phyloP scores from a whole-genome alignment of 495 filamentous ascomycete species.

The Stereocaulon alpinum region DNA sequence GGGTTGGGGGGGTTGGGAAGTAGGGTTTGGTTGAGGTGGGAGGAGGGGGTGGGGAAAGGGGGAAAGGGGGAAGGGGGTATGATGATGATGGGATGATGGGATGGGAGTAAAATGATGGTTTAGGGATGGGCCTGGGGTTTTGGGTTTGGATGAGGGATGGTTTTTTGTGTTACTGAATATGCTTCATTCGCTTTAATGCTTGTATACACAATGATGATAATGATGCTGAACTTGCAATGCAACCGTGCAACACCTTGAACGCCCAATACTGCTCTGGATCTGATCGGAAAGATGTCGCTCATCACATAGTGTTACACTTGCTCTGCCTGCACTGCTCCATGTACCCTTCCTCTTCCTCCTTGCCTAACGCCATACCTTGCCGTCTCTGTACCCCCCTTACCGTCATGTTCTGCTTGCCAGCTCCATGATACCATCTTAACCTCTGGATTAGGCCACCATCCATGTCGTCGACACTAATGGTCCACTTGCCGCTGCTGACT shows the following conservation, averaged over 20 bases:
- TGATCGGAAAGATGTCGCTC: background rate
- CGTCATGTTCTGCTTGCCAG: slow-evolving; percentile 70
- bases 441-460: slow-evolving; percentile 57
- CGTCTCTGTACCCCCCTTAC: slow-evolving; percentile 64
- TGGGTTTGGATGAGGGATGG: too few species aligned
- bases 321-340: slow-evolving; percentile 48
- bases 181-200: too few species aligned
- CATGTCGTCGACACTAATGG: slow-evolving; percentile 60
- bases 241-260: background rate
- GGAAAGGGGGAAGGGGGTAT: background rate
- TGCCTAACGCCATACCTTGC: slow-evolving; percentile 30
- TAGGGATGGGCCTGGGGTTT: background rate
- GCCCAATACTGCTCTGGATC: background rate
- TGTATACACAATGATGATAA: background rate
- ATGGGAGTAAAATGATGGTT: background rate
- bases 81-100: background rate
- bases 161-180: background rate
- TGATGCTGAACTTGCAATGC: background rate
- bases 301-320: slow-evolving; percentile 44
- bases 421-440: slow-evolving; percentile 83
- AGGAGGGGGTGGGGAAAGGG: slow-evolving; percentile 59
- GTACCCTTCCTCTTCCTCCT: slow-evolving; percentile 53
- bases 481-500: slow-evolving; percentile 82
- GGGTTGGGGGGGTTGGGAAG: slow-evolving; percentile 48
- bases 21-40: too few species aligned